phyloP scores from a whole-genome alignment of 2,329 filamentous ascomycete genomes.

The Aulographum hederae region DNA sequence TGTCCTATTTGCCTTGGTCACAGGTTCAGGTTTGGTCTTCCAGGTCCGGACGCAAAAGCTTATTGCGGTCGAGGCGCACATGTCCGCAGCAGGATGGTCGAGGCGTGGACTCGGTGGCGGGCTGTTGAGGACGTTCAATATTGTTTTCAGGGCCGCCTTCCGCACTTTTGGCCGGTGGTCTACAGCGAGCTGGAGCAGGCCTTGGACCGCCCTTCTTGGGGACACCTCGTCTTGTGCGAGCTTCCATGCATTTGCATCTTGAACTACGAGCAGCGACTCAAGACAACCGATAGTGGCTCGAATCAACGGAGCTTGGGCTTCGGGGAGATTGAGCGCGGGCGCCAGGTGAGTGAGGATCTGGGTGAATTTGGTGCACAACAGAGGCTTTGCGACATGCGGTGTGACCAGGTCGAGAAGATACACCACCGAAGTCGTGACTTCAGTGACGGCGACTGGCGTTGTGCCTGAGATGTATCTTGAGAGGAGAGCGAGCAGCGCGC shows the following conservation, averaged over 20 bases:
- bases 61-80: constrained; percentile 85
- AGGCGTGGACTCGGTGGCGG: constrained; percentile 81
- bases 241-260: constrained; percentile 78
- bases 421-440: constrained; percentile 69
- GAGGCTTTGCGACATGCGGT: constrained; percentile 62
- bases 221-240: constrained; percentile 67
- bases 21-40: constrained; percentile 52
- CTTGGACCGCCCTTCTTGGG: constrained; percentile 72
- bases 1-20: constrained; percentile 49
- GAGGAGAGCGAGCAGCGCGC: constrained; percentile 78
- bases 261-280: constrained; percentile 76
- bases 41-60: constrained; percentile 57
- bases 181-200: constrained; percentile 65
- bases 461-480: constrained; percentile 50
- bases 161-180: constrained; percentile 86
- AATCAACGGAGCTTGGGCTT: constrained; percentile 74
- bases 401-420: constrained; percentile 92
- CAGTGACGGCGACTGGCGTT: constrained; percentile 55
- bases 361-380: constrained; percentile 87
- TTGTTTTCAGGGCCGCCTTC: constrained; percentile 78
- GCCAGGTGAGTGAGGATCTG: constrained; percentile 79
- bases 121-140: constrained; percentile 65
- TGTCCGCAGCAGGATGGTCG: constrained; percentile 87
- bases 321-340: constrained; percentile 59
- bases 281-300: constrained; percentile 81